Evolutionary conservation across 768 basidiomycete species (phyloP), one percentile per base, ranked within the genome.

Genomic region (Symmetrospora coprosmae): DNA sequence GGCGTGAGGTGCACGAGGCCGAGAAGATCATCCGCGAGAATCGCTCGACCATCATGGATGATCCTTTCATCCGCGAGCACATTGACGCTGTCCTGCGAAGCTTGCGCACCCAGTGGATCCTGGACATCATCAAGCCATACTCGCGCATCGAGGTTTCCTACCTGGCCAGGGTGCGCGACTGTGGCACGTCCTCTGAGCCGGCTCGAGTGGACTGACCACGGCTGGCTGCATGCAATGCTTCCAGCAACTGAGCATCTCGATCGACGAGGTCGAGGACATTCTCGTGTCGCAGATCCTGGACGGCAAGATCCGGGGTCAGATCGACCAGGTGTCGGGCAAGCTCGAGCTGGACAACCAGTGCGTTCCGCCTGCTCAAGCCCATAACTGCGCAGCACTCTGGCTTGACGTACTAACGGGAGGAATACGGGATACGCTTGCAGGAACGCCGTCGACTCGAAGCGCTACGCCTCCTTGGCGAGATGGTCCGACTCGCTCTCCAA

Each of bases 81-180:
- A 96, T 97, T 51, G 91, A 90, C 64, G 94, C 97, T 72, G 82
- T 99, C 19, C 78, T 99, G 62, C 85, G 86, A 50, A 91, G 88
- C 70, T 75, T 99, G 60, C 80, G 94, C 6, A 97, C 94, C 0
- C 89, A 92, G 69, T 99, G 96, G 71, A 80, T 99, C 66, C 89
- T 97, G 66, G 94, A 97, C 70, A 81, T 96, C 62, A 94, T 97
- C 77, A 92, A 91, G 72, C 91, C 94, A 7, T 99, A 99, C 75
- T 91, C 87, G 0, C 79, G 92, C 31, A 78, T 99, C 30, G 92
- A 97, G 72, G 78, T 97, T 39, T 80, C 84, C 19, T 94, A 91
- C 78, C 80, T 99, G 4, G 90, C 87, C 33, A 87, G 86, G 78
- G 91, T 86, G 64, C 48, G 75, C n/a, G n/a, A n/a, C n/a, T 16